Conservation (phyloP, 352 stramenopile species). For the Phytophthora syringae region DNA sequence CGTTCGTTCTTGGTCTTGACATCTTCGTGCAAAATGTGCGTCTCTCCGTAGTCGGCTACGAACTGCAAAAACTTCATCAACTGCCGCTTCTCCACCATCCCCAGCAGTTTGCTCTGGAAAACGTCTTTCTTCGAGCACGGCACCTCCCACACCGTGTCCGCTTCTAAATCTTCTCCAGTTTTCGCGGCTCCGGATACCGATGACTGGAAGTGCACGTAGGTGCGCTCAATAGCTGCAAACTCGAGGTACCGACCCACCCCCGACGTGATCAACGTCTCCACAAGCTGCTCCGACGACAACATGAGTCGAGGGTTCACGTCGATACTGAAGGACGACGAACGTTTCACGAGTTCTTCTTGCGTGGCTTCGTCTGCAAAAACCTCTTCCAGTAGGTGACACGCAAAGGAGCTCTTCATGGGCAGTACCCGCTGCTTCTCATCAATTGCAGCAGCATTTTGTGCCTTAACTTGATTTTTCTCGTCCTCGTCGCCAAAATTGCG, state of each 20-base stretch:
- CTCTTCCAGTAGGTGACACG: constrained; percentile 52
- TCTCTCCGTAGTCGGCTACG: constrained; percentile 85
- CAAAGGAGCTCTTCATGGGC: constrained; percentile 54
- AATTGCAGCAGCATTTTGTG: not conserved
- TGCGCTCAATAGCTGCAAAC: constrained; percentile 87
- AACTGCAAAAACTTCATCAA: constrained; percentile 94
- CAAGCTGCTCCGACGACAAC: constrained; percentile 77
- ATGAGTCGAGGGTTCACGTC: constrained; percentile 85
- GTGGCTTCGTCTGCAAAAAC: constrained; percentile 45
- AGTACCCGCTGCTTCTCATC: constrained; percentile 29
- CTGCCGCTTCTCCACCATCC: constrained; percentile 87
- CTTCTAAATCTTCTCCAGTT: constrained; percentile 7
- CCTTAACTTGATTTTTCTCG: constrained; percentile 12
- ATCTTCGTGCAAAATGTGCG: constrained; percentile 72
- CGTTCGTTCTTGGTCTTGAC: constrained; percentile 89
- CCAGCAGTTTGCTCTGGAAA: constrained; percentile 87
- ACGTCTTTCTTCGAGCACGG: constrained; percentile 92
- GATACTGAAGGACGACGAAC: constrained; percentile 76
- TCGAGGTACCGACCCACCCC: constrained; percentile 89
- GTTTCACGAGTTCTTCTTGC: constrained; percentile 40
- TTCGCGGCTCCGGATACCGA: constrained; percentile 8
- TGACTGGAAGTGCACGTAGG: constrained; percentile 70
- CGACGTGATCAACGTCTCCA: constrained; percentile 86
- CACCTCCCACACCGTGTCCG: constrained; percentile 75
- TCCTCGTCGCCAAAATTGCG: constrained; percentile 46